These are phyloP conservation scores for Plasmodium vivax DNA, from an alignment of 169 alveolate species.

Conservation along the genomic window DNA sequence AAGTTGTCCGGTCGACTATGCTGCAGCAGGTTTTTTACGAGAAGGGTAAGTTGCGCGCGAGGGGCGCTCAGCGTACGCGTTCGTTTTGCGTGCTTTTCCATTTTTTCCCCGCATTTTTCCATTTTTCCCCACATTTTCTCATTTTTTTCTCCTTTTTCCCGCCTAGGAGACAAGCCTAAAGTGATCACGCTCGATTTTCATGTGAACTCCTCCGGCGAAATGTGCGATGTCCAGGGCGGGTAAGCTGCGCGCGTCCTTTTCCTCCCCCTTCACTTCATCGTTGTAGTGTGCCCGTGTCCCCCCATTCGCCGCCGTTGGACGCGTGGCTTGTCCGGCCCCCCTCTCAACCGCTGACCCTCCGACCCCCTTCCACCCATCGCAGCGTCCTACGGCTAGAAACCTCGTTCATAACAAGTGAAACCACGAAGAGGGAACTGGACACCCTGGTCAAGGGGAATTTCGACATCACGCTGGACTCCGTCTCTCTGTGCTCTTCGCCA, in stretches of 20 bases:
- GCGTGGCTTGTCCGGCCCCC: background rate
- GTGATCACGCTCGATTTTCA: background rate
- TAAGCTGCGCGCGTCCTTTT: background rate
- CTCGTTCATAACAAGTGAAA: constrained; percentile 20
- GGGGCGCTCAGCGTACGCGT: background rate
- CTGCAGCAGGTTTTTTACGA: background rate
- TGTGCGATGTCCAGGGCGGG: background rate
- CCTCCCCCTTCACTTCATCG: background rate
- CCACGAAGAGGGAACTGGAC: constrained; percentile 27
- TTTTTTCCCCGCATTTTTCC: no score
- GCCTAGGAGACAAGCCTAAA: background rate
- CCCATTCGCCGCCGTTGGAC: background rate
- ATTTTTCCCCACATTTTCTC: background rate
- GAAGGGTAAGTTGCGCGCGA: background rate
- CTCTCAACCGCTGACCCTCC: background rate
- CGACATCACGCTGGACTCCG: constrained; percentile 20
- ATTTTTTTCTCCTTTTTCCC: background rate
- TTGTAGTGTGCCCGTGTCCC: background rate
- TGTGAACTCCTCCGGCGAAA: background rate
- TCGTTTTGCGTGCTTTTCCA: no score
- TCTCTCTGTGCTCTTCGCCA: constrained; percentile 31
- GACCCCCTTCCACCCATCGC: background rate
- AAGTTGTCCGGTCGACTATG: background rate
- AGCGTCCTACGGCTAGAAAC: constrained; percentile 44
- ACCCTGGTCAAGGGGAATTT: constrained; percentile 29